phyloP scores from a whole-genome alignment of 495 filamentous ascomycete genomes.

The Hyphodiscus hymeniophilus region DNA sequence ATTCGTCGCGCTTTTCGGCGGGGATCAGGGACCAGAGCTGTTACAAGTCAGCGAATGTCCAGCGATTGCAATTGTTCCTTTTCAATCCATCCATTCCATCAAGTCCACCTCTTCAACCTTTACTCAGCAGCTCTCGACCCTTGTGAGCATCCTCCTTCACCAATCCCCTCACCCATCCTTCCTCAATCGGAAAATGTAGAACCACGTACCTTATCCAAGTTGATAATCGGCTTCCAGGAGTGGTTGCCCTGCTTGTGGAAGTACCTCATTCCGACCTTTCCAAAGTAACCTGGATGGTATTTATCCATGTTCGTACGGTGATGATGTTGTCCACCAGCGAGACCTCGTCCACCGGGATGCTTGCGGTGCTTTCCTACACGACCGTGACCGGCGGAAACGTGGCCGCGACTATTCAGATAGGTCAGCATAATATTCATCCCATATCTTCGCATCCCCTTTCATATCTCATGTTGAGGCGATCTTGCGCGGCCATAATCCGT shows the following conservation, averaged over 20 bases:
- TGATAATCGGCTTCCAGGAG: conserved; percentile 64
- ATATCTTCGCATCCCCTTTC: too few relatives aligned
- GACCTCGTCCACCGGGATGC: conserved; percentile 89
- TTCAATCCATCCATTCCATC: conserved; percentile 24
- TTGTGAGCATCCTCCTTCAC: too few relatives aligned
- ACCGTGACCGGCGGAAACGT: conserved; percentile 90
- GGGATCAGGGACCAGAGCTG: conserved; percentile 81
- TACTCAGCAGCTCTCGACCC: not conserved
- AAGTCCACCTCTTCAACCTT: conserved; percentile 25
- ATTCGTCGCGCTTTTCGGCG: conserved; percentile 73
- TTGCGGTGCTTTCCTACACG: conserved; percentile 91
- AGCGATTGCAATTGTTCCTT: conserved; percentile 16
- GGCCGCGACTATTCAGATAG: conserved; percentile 58
- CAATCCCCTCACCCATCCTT: not conserved
- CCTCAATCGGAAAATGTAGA: not conserved
- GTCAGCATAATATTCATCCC: conserved; percentile 22
- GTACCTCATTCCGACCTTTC: conserved; percentile 96
- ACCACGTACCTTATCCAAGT: conserved; percentile 25
- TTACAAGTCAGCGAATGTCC: conserved; percentile 5
- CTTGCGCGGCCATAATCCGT: too few relatives aligned
- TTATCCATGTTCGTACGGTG: conserved; percentile 92
- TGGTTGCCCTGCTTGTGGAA: conserved; percentile 85
- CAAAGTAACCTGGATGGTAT: conserved; percentile 95
- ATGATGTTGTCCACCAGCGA: conserved; percentile 95
- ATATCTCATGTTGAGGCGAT: too few relatives aligned